Evolutionary conservation across 768 basidiomycete genomes (phyloP), one percentile per base, ranked within the genome.

Genomic region (Phlegmacium glaucopus): DNA sequence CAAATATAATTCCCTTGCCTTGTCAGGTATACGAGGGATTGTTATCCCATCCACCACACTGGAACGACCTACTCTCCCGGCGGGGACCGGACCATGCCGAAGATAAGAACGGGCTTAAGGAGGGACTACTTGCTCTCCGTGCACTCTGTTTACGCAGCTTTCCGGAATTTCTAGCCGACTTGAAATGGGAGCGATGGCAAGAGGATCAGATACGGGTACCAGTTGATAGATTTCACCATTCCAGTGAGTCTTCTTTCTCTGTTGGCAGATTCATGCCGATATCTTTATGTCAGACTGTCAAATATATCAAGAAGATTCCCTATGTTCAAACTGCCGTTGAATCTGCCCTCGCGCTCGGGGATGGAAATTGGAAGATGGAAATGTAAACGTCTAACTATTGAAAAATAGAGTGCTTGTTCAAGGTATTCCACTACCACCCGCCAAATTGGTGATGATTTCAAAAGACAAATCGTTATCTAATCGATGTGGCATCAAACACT

Each of bases 311-410:
- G 46, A 72, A 77, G 44, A 67, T 93, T 3, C 86, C 87, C 0
- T 78, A 84, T 42, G 85, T 91, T 3, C 75, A 81, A 45, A 73
- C 70, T n/a, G 87, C 86, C 1, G 87, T 83, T 9, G 77, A 77
- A 1, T 71, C 85, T 1, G 82, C 83, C 0, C 68, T 92, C 30
- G 78, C 82, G 2, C 76, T 93, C 1, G 90, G 90, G 0, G 90
- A 93, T 50, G 90, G 90, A 8, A 92, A 92, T 54, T 92, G 90
- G 90, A 88, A 80, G 65, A 92, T 93, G 90, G 90, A 90, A 4
- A n/a, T n/a, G n/a, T n/a, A n/a, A n/a, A n/a, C n/a, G n/a, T n/a
- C n/a, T n/a, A n/a, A n/a, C n/a, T n/a, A n/a, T n/a, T n/a, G n/a
- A n/a, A n/a, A n/a, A n/a, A n/a, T n/a, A n/a, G n/a, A n/a, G n/a